Evolutionary conservation across 805 yeast species (phyloP).

Genomic region (Torulaspora quercuum): DNA sequence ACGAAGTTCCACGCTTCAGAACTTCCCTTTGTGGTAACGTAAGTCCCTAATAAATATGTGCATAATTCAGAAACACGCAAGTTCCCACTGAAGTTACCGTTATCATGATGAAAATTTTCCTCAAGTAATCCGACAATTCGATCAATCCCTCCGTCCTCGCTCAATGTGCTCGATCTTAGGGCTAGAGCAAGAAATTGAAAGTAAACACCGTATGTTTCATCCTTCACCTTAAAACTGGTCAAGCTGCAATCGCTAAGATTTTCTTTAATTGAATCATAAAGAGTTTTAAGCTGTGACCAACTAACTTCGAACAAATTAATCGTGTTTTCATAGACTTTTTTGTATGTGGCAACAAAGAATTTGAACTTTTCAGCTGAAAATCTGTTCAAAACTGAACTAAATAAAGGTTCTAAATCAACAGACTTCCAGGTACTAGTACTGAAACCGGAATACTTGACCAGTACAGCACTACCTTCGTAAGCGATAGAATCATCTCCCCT

Average conservation of each 20-base stretch:
- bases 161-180: conserved; percentile 23
- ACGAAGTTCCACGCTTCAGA: conserved; percentile 15
- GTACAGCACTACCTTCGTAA: conserved; percentile 23
- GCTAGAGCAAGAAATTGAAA: conserved; percentile 25
- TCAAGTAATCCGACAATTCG: conserved; percentile 20
- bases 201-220: conserved; percentile 28
- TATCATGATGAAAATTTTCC: conserved; percentile 23
- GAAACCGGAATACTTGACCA: conserved; percentile 30
- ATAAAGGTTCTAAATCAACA: conserved; percentile 20
- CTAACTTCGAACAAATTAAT: conserved; percentile 7
- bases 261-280: conserved; percentile 17
- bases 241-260: conserved; percentile 3
- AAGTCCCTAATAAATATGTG: conserved; percentile 17
- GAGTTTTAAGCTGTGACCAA: conserved; percentile 15
- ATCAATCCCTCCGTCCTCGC: conserved; percentile 16
- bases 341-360: conserved; percentile 30
- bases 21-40: conserved; percentile 4
- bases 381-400: conserved; percentile 10
- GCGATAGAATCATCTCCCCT: conserved; percentile 13
- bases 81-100: conserved; percentile 29
- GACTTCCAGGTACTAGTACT: conserved; percentile 28
- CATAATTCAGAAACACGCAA: conserved; percentile 23
- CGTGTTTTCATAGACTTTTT: conserved; percentile 15
- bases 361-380: conserved; percentile 30
- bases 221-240: conserved; percentile 32